Evolutionary conservation across 768 basidiomycete species (phyloP).

Genomic region (Hygrocybe punicea): DNA sequence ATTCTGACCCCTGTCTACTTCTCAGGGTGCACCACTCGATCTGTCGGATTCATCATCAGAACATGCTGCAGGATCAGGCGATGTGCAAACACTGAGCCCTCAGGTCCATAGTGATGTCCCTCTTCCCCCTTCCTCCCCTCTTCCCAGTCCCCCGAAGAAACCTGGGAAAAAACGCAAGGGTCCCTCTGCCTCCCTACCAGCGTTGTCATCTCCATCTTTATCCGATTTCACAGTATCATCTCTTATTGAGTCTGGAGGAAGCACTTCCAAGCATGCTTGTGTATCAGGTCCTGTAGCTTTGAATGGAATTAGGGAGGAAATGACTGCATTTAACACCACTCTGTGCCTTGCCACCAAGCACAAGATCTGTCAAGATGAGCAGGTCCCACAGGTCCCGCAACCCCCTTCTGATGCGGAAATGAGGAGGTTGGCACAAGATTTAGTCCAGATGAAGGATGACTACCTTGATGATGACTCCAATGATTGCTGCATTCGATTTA

Average conservation of each 20-base stretch:
- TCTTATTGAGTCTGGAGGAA: neutral
- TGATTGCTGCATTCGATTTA: neutral
- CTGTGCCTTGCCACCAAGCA: neutral
- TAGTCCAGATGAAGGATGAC: neutral
- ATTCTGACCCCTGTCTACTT: neutral
- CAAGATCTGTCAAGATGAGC: neutral
- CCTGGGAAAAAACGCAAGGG: neutral
- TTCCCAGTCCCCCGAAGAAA: neutral
- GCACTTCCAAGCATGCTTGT: neutral
- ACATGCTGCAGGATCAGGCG: neutral
- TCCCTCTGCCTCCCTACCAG: neutral
- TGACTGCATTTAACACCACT: neutral
- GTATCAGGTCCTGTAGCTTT: neutral
- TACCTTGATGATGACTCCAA: neutral
- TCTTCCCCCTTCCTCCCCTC: neutral
- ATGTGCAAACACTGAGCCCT: neutral
- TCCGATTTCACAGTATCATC: neutral
- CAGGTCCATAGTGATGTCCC: neutral
- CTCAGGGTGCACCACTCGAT: neutral
- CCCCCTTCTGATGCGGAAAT: neutral
- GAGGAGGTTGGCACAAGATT: neutral
- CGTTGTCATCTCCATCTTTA: neutral
- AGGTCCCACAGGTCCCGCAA: neutral
- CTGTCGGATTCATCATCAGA: neutral
- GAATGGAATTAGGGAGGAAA: neutral